Base-by-base conservation (phyloP, 805 yeast species). In the Kurtzmaniella cleridarum region DNA sequence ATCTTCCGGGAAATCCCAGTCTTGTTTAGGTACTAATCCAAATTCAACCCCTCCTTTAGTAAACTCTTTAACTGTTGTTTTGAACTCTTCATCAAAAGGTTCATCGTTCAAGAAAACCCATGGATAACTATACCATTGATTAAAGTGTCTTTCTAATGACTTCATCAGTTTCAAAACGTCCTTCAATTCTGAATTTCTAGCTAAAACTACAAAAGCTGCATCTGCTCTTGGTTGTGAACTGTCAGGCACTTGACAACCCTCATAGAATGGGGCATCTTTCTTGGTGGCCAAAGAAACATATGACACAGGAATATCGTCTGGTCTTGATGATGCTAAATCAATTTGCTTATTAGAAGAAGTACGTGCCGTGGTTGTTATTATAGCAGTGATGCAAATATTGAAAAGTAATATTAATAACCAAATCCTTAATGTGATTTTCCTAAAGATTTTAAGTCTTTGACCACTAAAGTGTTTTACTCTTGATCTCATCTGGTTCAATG, bases 51-150 rank as follows among this genome's bases (percentile, higher is more conserved):
- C 56, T 0, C 90, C 77, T 8, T 69, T 64, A 3, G 93, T 82
- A 38, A 75, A 63, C 32, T 68, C 55, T 11, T 48, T 37, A 0
- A 88, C 81, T 1, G 69, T 61, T 2, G 49, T 51, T 50, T 74
- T 77, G 59, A 93, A 93, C 14, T 78, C 74, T 2, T 75, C 74
- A 16, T 71, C 67, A 51, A 91, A 90, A 13, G 77, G 79, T 42
- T 76, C 89, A 58, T 91, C 87, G 55, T 90, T 91, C 14, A 93
- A 60, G 50, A 93, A 87, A 1, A 87, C 82, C 81, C 95, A 93
- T 0, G 96, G 97, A 56, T 93, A 93, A 48, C 84, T 76, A 59
- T 73, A 93, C 95, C 96, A 88, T 51, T 90, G 90, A 57, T 91
- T 91, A 65, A 90, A 91, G 56, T 84, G 95, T 18, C 86, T 69